Base-by-base conservation (phyloP, 352 stramenopile genomes). In the Phytophthora colocasiae region DNA sequence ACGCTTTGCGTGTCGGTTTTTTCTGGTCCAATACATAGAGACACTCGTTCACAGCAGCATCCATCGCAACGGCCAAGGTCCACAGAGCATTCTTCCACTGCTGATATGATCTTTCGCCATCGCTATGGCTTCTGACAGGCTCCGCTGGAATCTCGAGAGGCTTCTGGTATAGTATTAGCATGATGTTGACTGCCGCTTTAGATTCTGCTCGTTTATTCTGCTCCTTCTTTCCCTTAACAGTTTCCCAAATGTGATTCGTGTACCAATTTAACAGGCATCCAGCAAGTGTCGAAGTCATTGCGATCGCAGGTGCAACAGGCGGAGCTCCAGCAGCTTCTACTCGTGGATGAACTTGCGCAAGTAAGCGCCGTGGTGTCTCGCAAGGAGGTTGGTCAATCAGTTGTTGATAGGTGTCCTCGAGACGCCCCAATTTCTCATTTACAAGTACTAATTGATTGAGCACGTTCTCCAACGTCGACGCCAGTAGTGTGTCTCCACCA, bases 171-270 rank as follows among this genome's bases (percentile, higher is more conserved):
- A 43, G n/a, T 44, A 27, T 12, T 9, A 32, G 1, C n/a, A 44
- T 44, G 9, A 31, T 34, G 9, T 55, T 58, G 5, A 46, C 15
- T 17, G 51, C 39, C 0, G 22, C 50, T 40, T 58, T 36, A 6
- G 38, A 14, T 0, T 58, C 24, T 29, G 38, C 51, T 0, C 26
- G 22, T 27, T 26, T 39, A 26, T 40, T 39, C 7, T 63, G 51
- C 27, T 61, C 36, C 11, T 26, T 41, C 43, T 68, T 44, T 7
- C 58, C 40, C 22, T 60, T 40, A n/a, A 52, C 49, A 4, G 58
- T 60, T 49, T 60, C 22, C 14, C 31, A 59, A n/a, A 59, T 59
- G 11, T 27, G 19, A 19, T 44, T 41, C 27, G n/a, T 55, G 32
- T 50, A 60, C 39, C 58, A 59, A 31, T 60, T 66, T 1, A 58